These are phyloP conservation scores for Verticillium longisporum DNA, from an alignment of 2,329 filamentous ascomycete species.

Conservation along the genomic window DNA sequence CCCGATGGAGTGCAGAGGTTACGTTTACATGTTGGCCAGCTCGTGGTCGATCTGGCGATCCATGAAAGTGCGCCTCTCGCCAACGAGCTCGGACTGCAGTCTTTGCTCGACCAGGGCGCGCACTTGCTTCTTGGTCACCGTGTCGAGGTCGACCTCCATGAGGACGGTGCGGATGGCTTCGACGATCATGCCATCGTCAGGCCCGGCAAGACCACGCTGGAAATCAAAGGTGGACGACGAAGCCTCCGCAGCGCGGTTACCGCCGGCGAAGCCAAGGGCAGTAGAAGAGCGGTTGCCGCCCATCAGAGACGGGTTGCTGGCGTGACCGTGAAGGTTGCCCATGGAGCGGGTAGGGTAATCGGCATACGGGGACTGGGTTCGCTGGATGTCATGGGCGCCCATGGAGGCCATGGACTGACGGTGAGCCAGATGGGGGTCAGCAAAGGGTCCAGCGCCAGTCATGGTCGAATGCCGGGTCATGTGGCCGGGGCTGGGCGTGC, in stretches of 20 bases:
- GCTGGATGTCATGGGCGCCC: constrained; percentile 38
- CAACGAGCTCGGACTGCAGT: constrained; percentile 79
- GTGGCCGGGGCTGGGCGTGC: constrained; percentile 30
- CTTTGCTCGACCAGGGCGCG: constrained; percentile 87
- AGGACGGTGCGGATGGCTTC: constrained; percentile 81
- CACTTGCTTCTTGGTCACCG: constrained; percentile 97
- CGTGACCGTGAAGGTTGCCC: constrained; percentile 49
- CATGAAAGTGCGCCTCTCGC: constrained; percentile 82
- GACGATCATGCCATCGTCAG: constrained; percentile 73
- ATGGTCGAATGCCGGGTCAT: constrained; percentile 35
- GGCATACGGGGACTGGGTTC: constrained; percentile 51
- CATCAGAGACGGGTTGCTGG: constrained; percentile 34
- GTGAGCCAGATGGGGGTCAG: constrained; percentile 46
- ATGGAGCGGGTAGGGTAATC: constrained; percentile 47
- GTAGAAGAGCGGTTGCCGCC: constrained; percentile 34
- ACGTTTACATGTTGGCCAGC: constrained; percentile 82
- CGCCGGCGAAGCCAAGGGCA: constrained; percentile 39
- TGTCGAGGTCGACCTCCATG: constrained; percentile 85
- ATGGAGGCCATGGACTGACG: constrained; percentile 70
- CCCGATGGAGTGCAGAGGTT: background rate
- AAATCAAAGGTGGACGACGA: constrained; percentile 54
- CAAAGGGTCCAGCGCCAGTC: constrained; percentile 33
- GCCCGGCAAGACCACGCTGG: constrained; percentile 53
- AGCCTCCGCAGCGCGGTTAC: constrained; percentile 36
- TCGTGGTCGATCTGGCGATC: constrained; percentile 91